A percentile compares a stretch with the other conserved stretches of the same genome.
Conservation (phyloP, 441 rosid species). For the Erodium chrysanthum region DNA sequence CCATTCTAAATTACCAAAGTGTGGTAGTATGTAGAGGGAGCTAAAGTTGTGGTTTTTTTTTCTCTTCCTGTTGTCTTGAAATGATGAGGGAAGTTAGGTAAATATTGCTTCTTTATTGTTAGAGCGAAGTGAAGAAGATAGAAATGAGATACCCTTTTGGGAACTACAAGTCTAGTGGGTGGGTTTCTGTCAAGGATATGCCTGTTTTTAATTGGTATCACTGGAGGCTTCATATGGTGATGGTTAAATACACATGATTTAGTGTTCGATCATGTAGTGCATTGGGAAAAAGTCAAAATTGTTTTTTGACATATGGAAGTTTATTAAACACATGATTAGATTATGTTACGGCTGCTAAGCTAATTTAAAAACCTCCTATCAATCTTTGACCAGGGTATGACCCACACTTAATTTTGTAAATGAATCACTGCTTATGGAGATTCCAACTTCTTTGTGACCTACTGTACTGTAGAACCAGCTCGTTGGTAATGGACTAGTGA, state of each 20-base stretch:
- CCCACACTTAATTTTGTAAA: not conserved
- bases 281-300: not conserved
- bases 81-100: not conserved
- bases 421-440: not conserved
- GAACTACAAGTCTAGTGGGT: not conserved
- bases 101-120: not conserved
- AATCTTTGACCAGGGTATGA: not conserved
- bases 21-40: not conserved
- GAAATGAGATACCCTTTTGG: not conserved
- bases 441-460: not conserved
- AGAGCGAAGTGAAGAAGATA: not conserved
- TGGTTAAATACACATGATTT: not conserved
- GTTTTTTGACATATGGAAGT: not conserved
- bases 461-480: not conserved
- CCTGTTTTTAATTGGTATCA: not conserved
- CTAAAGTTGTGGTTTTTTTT: not conserved
- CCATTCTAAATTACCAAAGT: constrained; percentile 3
- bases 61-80: not conserved
- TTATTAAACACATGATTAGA: not conserved
- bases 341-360: not conserved
- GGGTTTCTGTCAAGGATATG: not conserved
- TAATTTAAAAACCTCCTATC: not conserved
- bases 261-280: not conserved
- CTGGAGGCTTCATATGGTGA: not conserved
- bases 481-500: not conserved